phyloP scores from a whole-genome alignment of 1,284 basidiomycete species.

The Trichosporon asahii region DNA sequence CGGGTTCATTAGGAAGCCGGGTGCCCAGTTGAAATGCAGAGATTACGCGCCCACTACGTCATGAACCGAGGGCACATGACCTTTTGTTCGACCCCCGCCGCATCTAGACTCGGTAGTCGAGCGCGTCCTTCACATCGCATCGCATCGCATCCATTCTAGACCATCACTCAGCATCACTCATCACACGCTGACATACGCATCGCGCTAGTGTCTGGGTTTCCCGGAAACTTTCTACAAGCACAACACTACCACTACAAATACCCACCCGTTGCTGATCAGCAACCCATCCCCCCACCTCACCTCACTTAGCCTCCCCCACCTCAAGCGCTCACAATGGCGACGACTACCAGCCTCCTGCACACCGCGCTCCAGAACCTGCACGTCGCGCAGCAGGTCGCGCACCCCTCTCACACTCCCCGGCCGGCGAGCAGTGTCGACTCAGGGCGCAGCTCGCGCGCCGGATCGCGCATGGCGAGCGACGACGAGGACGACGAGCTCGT shows the following conservation, averaged over 20 bases:
- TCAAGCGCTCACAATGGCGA: constrained; percentile 26
- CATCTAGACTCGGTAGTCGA: neutral
- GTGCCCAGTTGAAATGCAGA: neutral
- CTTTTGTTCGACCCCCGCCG: neutral
- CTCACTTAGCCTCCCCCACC: no score
- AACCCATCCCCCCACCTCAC: neutral
- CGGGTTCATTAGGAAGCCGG: neutral
- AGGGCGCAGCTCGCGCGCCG: constrained; percentile 12
- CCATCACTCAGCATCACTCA: neutral
- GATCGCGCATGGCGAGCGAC: constrained; percentile 27
- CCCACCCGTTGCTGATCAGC: no score
- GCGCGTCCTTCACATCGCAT: neutral
- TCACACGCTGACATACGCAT: neutral
- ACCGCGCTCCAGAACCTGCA: constrained; percentile 51
- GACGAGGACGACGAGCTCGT: constrained; percentile 55
- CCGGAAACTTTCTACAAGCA: no score
- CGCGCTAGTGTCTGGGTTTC: neutral
- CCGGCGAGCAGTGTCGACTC: constrained; percentile 34
- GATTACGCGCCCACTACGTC: constrained; percentile 3
- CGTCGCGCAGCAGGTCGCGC: constrained; percentile 43
- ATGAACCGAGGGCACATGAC: neutral
- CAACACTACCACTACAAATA: no score
- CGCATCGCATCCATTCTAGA: neutral
- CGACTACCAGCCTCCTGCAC: constrained; percentile 47
- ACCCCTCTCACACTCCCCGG: constrained; percentile 38